Base-by-base conservation (phyloP, 805 yeast species). In the Starmera quercuum region DNA sequence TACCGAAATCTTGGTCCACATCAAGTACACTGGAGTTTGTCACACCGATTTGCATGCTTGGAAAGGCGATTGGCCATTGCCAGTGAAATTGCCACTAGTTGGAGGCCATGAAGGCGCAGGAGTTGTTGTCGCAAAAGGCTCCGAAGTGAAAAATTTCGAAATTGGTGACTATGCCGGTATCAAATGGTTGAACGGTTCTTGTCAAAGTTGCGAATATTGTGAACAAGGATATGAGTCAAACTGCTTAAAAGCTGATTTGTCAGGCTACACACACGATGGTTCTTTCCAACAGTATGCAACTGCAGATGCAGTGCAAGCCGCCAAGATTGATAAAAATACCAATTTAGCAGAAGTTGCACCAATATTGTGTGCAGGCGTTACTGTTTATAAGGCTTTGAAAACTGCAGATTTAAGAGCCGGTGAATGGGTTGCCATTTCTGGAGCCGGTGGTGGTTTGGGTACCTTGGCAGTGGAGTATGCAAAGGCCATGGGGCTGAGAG, bases 361-460 rank as follows among this genome's bases (percentile, higher is more conserved):
- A 37, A 65, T 74, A 44, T 63, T 74, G 54, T 74, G 80, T 63
- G 92, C 90, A 17, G 92, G 92, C 57, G 73, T 82, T 59, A 82
- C 80, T 31, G 79, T 71, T 33, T 74, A 73, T 70, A 73, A 73
- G 61, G 79, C 78, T 13, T 63, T 74, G 51, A 73, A 73, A 59
- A 66, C 73, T 34, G 76, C 80, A 34, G 54, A 61, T 36, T 53
- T 68, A 38, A 39, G 41, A 33, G 64, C 85, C 17, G 85, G 86
- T 51, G 74, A 78, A 56, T 78, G 78, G 77, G 79, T 76, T 42
- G 71, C 73, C 38, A 64, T 79, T 39, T 73, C 83, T 35, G 85
- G 86, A 62, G 84, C 83, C 42, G 82, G 75, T 54, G 85, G 85
- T 54, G 85, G 86, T 50, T 67, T 79, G 58, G 86, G 85, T 51